These are phyloP conservation scores for Primulina eburnea DNA, from an alignment of 257 asterid species.

Conservation along the genomic window DNA sequence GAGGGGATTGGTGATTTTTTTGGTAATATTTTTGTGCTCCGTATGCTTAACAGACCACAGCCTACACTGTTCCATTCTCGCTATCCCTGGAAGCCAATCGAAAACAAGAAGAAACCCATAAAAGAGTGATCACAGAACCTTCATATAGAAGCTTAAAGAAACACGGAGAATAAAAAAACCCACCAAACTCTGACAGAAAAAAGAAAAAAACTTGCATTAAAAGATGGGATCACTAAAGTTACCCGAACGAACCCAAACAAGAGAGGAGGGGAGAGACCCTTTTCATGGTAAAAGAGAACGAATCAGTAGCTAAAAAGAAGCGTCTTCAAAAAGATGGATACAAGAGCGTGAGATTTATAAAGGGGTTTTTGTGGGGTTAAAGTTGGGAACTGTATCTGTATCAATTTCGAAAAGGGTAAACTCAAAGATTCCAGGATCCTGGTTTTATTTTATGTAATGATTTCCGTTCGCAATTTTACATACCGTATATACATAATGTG, in stretches of 20 bases:
- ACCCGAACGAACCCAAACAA: neutral
- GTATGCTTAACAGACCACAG: neutral
- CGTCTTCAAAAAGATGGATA: neutral
- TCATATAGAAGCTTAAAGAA: neutral
- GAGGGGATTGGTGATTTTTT: neutral
- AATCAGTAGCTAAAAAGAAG: slow-evolving; percentile 12
- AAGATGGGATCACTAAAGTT: slow-evolving; percentile 7
- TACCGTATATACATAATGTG: no score
- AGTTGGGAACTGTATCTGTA: slow-evolving; percentile 8
- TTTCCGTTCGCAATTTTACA: no score
- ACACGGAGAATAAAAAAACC: neutral
- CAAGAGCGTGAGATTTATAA: slow-evolving; percentile 14
- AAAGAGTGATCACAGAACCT: neutral
- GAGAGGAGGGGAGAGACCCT: slow-evolving; percentile 5
- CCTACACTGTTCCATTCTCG: neutral
- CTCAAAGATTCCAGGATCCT: slow-evolving; percentile 26
- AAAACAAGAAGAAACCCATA: neutral
- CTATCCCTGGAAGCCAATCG: neutral
- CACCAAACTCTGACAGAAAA: neutral
- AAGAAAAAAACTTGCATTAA: slow-evolving; percentile 11
- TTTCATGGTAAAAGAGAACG: neutral
- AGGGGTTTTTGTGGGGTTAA: slow-evolving; percentile 9
- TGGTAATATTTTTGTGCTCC: neutral
- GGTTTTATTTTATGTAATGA: neutral
- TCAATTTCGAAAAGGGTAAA: neutral